Evolutionary conservation across 2,329 filamentous ascomycete species (phyloP), one percentile per base, ranked within the genome.

Genomic region (Neofusicoccum umdonicola): DNA sequence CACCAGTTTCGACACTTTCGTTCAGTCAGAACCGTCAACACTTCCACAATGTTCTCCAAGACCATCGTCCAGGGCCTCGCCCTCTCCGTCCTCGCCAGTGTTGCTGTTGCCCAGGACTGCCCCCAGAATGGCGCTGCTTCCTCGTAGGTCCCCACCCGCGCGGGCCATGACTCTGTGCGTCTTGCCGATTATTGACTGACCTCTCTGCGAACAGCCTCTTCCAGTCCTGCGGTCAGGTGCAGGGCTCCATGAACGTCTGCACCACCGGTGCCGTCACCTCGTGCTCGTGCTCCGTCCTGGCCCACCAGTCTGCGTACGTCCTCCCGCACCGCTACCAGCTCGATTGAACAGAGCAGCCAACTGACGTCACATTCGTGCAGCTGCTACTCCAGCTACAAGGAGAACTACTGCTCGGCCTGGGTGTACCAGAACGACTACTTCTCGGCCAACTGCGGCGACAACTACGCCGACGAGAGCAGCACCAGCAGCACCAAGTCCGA

Each of bases 171-270:
- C 19, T 31, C 56, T n/a, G 42, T 60, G 56, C 56, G 9, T 13
- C 39, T 6, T 17, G 11, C 27, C 41, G 35, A 60, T 60, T 15
- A 34, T 37, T 60, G 27, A 47, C 31, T 31, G 8, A n/a, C n/a
- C 9, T 15, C 7, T 44, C 3, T 37, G 19, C 27, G 34, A 19
- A 37, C 31, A 60, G 56, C 41, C 56, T 60, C 27, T 60, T 60
- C 42, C 9, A 37, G 27, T 47, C 41, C 42, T 60, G 56, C 56
- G 56, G 56, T 22, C 31, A 60, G 56, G 56, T 60, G 27, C 56
- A 60, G 56, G 56, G 56, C 42, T 60, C 56, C n/a, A 60, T 60
- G 56, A 60, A 60, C 56, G 56, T 60, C 56, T 60, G 56, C 56
- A 60, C 56, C 56, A 60, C 56, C 56, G 56, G 56, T 47, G 56